A percentile compares a stretch with the other conserved stretches of the same genome.
phyloP scores from a whole-genome alignment of 768 basidiomycete genomes.

The Leccinum variicolor region DNA sequence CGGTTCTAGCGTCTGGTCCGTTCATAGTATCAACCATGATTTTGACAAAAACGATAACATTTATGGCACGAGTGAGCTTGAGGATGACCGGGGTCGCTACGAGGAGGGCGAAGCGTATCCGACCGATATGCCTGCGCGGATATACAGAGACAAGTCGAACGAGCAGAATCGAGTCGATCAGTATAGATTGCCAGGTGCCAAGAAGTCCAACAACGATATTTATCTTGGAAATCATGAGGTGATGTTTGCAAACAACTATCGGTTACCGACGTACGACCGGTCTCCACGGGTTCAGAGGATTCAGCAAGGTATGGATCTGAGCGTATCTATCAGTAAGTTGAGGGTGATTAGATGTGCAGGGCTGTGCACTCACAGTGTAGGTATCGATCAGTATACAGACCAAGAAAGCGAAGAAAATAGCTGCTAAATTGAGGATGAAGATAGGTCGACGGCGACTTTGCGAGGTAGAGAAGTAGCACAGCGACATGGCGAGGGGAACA shows the following conservation, averaged over 20 bases:
- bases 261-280: neutral
- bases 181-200: constrained; percentile 19
- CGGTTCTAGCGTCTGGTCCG: constrained; percentile 1
- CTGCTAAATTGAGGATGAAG: constrained; percentile 17
- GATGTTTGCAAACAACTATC: neutral
- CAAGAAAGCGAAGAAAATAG: constrained; percentile 9
- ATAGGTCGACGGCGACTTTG: constrained; percentile 14
- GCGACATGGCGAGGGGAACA: constrained; percentile 13
- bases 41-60: constrained; percentile 21
- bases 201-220: constrained; percentile 21
- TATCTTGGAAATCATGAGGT: constrained; percentile 1
- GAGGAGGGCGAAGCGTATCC: constrained; percentile 8
- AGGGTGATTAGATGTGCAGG: neutral
- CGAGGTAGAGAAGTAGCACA: constrained; percentile 22
- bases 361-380: constrained; percentile 1
- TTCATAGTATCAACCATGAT: constrained; percentile 8
- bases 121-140: constrained; percentile 8
- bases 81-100: constrained; percentile 15
- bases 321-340: neutral
- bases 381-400: constrained; percentile 12
- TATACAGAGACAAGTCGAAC: constrained; percentile 24
- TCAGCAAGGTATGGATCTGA: constrained; percentile 23
- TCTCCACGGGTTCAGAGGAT: constrained; percentile 16
- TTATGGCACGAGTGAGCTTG: constrained; percentile 21
- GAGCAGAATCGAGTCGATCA: constrained; percentile 24